A percentile compares a stretch with the other conserved stretches of the same genome.
phyloP scores from a whole-genome alignment of 2,329 filamentous ascomycete genomes.

The Diaporthe humulicola region DNA sequence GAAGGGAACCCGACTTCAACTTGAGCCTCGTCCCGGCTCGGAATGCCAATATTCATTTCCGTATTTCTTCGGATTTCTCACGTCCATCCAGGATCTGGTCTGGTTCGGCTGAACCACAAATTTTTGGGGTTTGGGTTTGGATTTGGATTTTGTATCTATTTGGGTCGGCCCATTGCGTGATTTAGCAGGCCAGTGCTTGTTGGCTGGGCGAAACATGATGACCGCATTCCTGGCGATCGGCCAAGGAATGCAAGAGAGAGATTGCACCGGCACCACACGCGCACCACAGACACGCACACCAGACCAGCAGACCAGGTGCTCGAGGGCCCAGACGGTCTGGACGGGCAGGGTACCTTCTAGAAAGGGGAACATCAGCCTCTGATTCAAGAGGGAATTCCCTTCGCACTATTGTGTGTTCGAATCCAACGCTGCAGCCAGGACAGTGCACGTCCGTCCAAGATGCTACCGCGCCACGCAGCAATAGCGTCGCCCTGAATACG shows the following conservation, averaged over 20 bases:
- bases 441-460: conserved; percentile 18
- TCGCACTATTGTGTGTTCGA: not conserved
- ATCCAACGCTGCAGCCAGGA: not conserved
- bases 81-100: not conserved
- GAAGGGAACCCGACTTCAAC: not conserved
- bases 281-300: conserved; percentile 4
- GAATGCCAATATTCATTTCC: conserved; percentile 10
- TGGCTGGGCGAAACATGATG: conserved; percentile 27
- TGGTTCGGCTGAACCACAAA: conserved; percentile 13
- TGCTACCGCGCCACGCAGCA: conserved; percentile 31
- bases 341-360: conserved; percentile 1
- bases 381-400: not conserved
- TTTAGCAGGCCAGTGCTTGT: conserved; percentile 22
- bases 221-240: conserved; percentile 21
- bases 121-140: not conserved
- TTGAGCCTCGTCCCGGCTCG: not conserved
- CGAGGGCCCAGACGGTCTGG: not conserved
- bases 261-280: conserved; percentile 18
- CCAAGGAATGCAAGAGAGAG: conserved; percentile 23
- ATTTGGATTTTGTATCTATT: conserved; percentile 1
- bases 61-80: not conserved
- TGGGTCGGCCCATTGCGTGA: conserved; percentile 26
- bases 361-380: not conserved
- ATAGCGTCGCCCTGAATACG: conserved; percentile 31
- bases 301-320: not conserved